Percentiles rank a stretch among this genome's conserved stretches.
phyloP scores from a whole-genome alignment of 352 stramenopile genomes.

The Aphanomyces stellatus region DNA sequence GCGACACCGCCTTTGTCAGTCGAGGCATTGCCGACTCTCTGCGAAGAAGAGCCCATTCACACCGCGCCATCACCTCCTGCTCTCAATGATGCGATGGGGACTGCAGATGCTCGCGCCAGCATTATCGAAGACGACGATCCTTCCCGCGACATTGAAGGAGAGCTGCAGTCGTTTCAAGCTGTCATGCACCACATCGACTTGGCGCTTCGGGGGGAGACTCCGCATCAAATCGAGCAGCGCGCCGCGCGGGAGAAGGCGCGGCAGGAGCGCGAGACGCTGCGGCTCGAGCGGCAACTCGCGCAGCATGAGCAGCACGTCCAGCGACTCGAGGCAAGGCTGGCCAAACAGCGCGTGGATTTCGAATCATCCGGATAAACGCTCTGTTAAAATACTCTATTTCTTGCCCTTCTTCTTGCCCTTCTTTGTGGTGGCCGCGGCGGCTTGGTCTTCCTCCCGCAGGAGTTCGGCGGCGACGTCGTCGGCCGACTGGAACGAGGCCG shows the following conservation, averaged over 20 bases:
- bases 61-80: neutral
- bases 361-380: neutral
- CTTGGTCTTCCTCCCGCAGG: slow-evolving; percentile 55
- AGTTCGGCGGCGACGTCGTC: slow-evolving; percentile 72
- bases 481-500: slow-evolving; percentile 61
- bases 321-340: neutral
- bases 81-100: neutral
- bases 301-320: slow-evolving; percentile 33
- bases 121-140: neutral
- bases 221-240: slow-evolving; percentile 52
- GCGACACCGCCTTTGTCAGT: too few species aligned
- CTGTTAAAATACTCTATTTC: slow-evolving; percentile 14
- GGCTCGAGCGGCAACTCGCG: slow-evolving; percentile 32
- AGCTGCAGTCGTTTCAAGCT: slow-evolving; percentile 35
- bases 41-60: neutral
- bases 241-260: slow-evolving; percentile 39
- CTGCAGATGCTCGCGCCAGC: neutral
- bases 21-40: too few species aligned
- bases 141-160: slow-evolving; percentile 25
- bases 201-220: slow-evolving; percentile 49
- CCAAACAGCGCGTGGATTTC: too few species aligned
- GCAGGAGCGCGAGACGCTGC: slow-evolving; percentile 38
- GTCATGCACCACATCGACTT: slow-evolving; percentile 48
- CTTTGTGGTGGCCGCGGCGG: slow-evolving; percentile 20
- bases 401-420: slow-evolving; percentile 20